Percentiles rank a stretch among this genome's conserved stretches.
These are phyloP conservation scores for Chrysanthemum makinoi DNA, from an alignment of 129 eudicot genomes.

Conservation along the genomic window DNA sequence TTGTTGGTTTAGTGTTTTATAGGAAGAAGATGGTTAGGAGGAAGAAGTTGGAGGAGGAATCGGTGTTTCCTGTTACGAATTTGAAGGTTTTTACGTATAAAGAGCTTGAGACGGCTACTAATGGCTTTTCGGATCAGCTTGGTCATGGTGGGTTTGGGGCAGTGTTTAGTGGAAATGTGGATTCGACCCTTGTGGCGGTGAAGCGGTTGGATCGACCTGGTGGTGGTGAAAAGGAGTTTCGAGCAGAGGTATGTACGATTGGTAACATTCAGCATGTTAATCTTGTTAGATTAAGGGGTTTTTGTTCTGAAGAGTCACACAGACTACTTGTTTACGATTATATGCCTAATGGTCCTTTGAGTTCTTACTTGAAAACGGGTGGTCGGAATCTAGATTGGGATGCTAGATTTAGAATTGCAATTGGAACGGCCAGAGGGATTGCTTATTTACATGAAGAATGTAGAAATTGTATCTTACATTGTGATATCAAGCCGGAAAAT, in stretches of 20 bases:
- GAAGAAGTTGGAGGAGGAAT: constrained; percentile 52
- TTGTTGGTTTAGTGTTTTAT: constrained; percentile 10
- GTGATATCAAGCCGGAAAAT: constrained; percentile 90
- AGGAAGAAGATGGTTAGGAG: constrained; percentile 45
- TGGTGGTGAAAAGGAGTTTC: constrained; percentile 87
- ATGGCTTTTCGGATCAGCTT: constrained; percentile 79
- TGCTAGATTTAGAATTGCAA: constrained; percentile 68
- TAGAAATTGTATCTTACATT: constrained; percentile 77
- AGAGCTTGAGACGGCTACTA: constrained; percentile 81
- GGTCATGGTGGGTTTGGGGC: constrained; percentile 97
- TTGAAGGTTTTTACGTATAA: constrained; percentile 74
- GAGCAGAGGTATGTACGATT: constrained; percentile 94
- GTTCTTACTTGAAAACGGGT: constrained; percentile 52
- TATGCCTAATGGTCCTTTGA: constrained; percentile 88
- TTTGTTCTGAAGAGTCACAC: constrained; percentile 70
- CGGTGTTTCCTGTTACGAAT: constrained; percentile 56
- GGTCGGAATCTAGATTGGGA: constrained; percentile 75
- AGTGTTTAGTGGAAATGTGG: constrained; percentile 65
- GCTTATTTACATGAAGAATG: constrained; percentile 91
- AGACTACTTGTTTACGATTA: constrained; percentile 86
- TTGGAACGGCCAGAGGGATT: constrained; percentile 81
- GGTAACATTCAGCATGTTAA: constrained; percentile 96
- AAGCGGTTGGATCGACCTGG: constrained; percentile 86
- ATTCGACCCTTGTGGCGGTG: constrained; percentile 68
- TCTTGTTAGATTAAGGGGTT: constrained; percentile 84